Percentiles rank a stretch among this genome's conserved stretches.
Conservation (phyloP, 306 rosid genomes). For the Ziziphus jujuba region DNA sequence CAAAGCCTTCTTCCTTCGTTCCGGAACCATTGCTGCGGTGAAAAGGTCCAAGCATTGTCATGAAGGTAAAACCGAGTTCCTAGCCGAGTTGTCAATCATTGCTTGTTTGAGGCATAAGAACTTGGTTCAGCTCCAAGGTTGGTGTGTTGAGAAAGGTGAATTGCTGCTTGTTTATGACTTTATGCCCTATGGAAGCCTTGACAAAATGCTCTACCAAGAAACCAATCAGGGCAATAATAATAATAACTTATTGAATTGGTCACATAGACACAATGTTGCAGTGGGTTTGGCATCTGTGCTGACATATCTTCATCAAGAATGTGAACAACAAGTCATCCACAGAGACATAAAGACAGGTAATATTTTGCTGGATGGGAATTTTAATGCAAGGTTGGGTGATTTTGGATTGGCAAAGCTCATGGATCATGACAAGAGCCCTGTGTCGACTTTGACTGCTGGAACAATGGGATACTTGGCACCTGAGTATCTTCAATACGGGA, state of each 20-base stretch:
- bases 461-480: slow-evolving; percentile 89
- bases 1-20: slow-evolving; percentile 54
- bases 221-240: slow-evolving; percentile 7
- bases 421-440: slow-evolving; percentile 91
- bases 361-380: slow-evolving; percentile 56
- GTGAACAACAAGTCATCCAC: slow-evolving; percentile 78
- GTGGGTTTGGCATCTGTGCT: slow-evolving; percentile 73
- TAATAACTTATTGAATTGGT: slow-evolving; percentile 44
- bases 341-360: slow-evolving; percentile 77
- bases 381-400: slow-evolving; percentile 63
- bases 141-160: slow-evolving; percentile 81
- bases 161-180: slow-evolving; percentile 77
- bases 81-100: slow-evolving; percentile 52
- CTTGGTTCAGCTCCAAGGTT: slow-evolving; percentile 76
- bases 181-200: slow-evolving; percentile 65
- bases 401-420: slow-evolving; percentile 83
- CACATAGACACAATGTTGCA: slow-evolving; percentile 56
- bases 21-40: slow-evolving; percentile 57
- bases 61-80: slow-evolving; percentile 55
- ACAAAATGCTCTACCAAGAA: slow-evolving; percentile 50
- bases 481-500: slow-evolving; percentile 81
- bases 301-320: slow-evolving; percentile 71
- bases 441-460: slow-evolving; percentile 70
- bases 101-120: slow-evolving; percentile 89
- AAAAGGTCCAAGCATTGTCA: slow-evolving; percentile 52